Evolutionary conservation across 257 asterid genomes (phyloP), one percentile per base, ranked within the genome.

Genomic region (Pogostemon cablin): DNA sequence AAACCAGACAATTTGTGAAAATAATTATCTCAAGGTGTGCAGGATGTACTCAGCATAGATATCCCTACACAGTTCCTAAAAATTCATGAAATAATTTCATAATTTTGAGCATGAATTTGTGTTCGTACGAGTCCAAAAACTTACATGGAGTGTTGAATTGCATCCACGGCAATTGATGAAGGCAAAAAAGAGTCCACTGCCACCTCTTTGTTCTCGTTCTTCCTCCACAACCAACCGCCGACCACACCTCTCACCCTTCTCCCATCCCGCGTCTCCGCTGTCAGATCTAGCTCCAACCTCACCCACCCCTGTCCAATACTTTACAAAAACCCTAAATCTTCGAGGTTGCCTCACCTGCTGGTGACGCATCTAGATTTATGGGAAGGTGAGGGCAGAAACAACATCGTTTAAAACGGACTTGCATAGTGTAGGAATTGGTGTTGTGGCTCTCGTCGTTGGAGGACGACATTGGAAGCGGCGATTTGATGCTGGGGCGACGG

Each of bases 401-500:
- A 25, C 32, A 25, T 25, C 1, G 1, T 25, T 25, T 1, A 1
- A 25, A 1, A 25, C 1, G 32, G 32, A 25, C 93, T 52, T 89
- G 98, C 7, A 97, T 95, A 1, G 97, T 91, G 80, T 90, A 89
- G 81, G 87, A 90, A 50, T 85, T 83, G 43, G 91, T 82, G 32
- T 84, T 95, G 15, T 80, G 87, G 52, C 93, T 83, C 73, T 92
- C 97, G 52, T 93, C 97, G 12, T 93, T 97, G 7, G 97, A 90
- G 11, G 97, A 90, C 37, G 98, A 83, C 90, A 89, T 84, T 3
- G 97, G 90, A 11, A 97, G 96, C 4, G 97, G 95, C 20, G 96
- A 88, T 52, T 75, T 79, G 6, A 83, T 77, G 67, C 65, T 75
- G 38, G 88, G 90, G 92, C n/a, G 87, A 87, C 12, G 88, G 90